Percentiles rank a stretch among this genome's conserved stretches.
These are phyloP conservation scores for Syncephalastrum sp. DNA, from an alignment of 371 early-diverging fungal genomes.

Conservation along the genomic window DNA sequence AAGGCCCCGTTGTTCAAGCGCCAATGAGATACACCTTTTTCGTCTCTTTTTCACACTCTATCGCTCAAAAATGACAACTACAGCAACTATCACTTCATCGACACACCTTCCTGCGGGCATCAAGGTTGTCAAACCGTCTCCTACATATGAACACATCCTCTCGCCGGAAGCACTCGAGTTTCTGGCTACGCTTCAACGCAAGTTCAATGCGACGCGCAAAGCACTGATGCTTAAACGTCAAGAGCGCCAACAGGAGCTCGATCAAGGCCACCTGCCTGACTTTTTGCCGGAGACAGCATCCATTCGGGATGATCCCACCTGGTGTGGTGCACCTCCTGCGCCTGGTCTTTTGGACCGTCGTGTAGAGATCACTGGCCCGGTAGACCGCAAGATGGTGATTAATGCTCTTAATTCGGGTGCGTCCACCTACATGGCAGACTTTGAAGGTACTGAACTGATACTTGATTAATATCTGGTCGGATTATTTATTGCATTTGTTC, in stretches of 20 bases:
- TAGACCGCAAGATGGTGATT: constrained; percentile 98
- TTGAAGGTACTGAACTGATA: constrained; percentile 70
- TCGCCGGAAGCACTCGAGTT: constrained; percentile 79
- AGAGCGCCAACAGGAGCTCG: constrained; percentile 75
- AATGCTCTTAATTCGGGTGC: constrained; percentile 96
- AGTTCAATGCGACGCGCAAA: constrained; percentile 86
- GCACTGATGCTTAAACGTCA: constrained; percentile 72
- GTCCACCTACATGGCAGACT: constrained; percentile 95
- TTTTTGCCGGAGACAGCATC: constrained; percentile 90
- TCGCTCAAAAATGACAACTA: too few species aligned
- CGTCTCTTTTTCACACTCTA: too few species aligned
- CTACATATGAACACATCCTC: constrained; percentile 51
- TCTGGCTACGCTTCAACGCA: constrained; percentile 82
- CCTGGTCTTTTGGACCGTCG: constrained; percentile 91
- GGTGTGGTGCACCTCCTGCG: constrained; percentile 89
- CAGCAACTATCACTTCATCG: too few species aligned
- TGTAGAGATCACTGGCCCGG: constrained; percentile 97
- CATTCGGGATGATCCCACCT: constrained; percentile 86
- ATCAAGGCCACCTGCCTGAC: constrained; percentile 81
- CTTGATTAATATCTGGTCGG: neutral
- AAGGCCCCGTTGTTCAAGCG: too few species aligned
- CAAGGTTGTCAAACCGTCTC: constrained; percentile 32
- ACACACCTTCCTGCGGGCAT: neutral
- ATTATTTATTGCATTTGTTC: constrained; percentile 7
- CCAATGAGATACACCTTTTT: too few species aligned